Evolutionary conservation across 2,329 filamentous ascomycete species (phyloP), one percentile per base, ranked within the genome.

Genomic region (Ambrosiella beaveri): DNA sequence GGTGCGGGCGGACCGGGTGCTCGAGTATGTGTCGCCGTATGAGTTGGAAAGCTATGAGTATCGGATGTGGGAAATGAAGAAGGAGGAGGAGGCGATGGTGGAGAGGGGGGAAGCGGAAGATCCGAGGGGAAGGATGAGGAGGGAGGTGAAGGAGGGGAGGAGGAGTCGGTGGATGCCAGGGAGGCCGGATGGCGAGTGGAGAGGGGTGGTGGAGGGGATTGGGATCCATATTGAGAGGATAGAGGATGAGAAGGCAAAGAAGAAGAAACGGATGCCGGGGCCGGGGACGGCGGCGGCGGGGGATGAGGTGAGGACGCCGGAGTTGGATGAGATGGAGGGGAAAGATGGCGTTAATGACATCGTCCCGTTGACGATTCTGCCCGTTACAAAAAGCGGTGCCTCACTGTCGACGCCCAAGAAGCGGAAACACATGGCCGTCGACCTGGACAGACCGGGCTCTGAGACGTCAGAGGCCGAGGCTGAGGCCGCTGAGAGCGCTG

Each of bases 11-110:
- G 69, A 72, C 69, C 58, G 71, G 61, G 71, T 81, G 5, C 69
- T 77, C 11, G 74, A 82, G 38, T 83, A 81, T 61, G 79, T 84
- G 7, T 81, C 80, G 0, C 75, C 76, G 1, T 68, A 71, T 9
- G 72, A 71, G 8, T 63, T 81, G 2, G 81, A 84, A 64, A 71
- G 79, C 0, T 84, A 74, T 70, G 79, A 82, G 62, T 74, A 71
- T 57, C 65, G 69, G 1, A 67, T 71, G 12, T 71, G 72, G 54
- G 67, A 74, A 19, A 68, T 72, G 58, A 66, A 71, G 17, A 73
- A 75, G n/a, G 65, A 69, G 51, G 69, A 73, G 44, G 68, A 69
- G 62, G 7, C 64, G 64, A 19, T 58, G 65, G 17, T 65, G 63
- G 27, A 57, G 65, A 39, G 65, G 67, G 13, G 64, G 56, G 61